Base-by-base conservation (phyloP, 371 early-diverging fungal genomes). In the Circinella umbellata region DNA sequence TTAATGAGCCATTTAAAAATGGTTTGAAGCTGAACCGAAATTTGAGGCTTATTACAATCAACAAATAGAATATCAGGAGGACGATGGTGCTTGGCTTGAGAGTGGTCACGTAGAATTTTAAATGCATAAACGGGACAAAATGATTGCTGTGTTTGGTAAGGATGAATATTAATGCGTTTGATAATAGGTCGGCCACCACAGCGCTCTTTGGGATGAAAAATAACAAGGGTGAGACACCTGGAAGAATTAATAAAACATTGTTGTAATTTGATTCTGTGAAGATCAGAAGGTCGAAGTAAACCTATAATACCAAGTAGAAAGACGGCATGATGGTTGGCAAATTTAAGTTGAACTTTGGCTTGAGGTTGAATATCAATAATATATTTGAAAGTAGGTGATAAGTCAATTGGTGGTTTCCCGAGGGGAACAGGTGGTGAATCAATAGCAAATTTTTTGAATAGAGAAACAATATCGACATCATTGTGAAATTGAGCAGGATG, bases 191-290 rank as follows among this genome's bases (percentile, higher is more conserved):
- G 61, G 15, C 57, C 37, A 3, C 39, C 1, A 36, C 61, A 54
- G 7, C 36, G 35, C 36, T 68, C 69, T 36, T 68, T 77, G 72
- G 90, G 86, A 62, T 87, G 89, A 61, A 79, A 75, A 70, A 92
- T 89, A 27, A 57, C 59, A 8, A 67, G 38, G 11, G 9, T 39
- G 10, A 39, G 10, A 39, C 39, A 39, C 4, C 39, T 10, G 4
- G 39, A 39, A 6, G 39, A 39, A 6, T 39, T 10, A 10, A 39
- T 39, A 11, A 67, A 42, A 34, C 68, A 67, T 51, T 49, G 42
- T 18, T 27, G 42, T 18, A 60, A 36, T 17, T 13, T 34, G 1
- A 67, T 61, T 14, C 60, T 53, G 15, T 68, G 63, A 0, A 68
- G 18, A 46, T 68, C 63, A 15, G 63, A 68, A 5, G 69, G 69